phyloP scores from a whole-genome alignment of 2,329 filamentous ascomycete genomes.

The Fusarium citri region DNA sequence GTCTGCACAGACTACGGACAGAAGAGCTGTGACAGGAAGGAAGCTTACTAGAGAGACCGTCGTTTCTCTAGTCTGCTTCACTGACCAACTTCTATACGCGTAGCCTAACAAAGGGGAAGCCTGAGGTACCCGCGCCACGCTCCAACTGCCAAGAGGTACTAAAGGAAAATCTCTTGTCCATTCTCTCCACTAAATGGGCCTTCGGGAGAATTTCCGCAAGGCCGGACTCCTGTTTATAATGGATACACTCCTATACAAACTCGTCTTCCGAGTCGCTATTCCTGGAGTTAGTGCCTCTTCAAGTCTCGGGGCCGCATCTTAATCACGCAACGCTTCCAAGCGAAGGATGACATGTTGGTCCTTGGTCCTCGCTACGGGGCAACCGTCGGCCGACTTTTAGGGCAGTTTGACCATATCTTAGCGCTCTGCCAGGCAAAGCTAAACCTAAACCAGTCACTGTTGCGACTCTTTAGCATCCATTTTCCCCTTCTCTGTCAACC shows the following conservation, averaged over 20 bases:
- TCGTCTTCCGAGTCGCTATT: background rate
- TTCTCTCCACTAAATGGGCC: background rate
- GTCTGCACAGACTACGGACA: background rate
- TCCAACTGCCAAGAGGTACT: background rate
- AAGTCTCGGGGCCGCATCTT: background rate
- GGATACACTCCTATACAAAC: background rate
- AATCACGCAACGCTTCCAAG: constrained; percentile 1
- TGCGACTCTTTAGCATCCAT: background rate
- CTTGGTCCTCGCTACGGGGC: background rate
- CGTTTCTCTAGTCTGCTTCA: background rate
- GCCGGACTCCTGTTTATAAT: background rate
- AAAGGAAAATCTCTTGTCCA: background rate
- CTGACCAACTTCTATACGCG: background rate
- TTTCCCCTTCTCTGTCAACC: background rate
- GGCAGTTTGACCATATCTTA: background rate
- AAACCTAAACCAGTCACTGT: background rate
- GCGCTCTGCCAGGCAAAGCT: background rate
- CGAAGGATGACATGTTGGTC: background rate
- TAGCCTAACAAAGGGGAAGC: background rate
- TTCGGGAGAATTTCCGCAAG: background rate
- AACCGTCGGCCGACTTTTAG: background rate
- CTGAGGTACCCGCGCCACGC: background rate
- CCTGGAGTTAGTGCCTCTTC: background rate
- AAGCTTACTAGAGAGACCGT: background rate
- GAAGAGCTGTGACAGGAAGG: background rate